Base-by-base conservation (phyloP, 2,329 filamentous ascomycete genomes). In the Zarea fungicola region DNA sequence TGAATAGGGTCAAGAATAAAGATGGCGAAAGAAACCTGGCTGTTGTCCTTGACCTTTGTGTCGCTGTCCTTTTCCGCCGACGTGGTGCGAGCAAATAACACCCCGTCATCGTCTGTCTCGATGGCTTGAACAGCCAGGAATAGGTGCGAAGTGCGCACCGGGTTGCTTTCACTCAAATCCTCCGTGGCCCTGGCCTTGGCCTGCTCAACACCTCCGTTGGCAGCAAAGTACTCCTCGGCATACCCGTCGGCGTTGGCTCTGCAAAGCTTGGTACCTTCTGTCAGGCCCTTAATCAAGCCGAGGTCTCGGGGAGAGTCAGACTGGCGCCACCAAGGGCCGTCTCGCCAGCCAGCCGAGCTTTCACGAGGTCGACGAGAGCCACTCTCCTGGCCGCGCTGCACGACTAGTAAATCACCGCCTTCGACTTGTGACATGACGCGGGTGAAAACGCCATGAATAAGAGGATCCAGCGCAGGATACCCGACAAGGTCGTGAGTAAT, bases 351-450 rank as follows among this genome's bases (percentile, higher is more conserved):
- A 31, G 78, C 76, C 23, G 74, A 71, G 16, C 72, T 73, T 44
- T 83, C 79, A 22, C 72, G 51, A 74, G 82, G 81, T 35, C 78
- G 77, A 36, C 84, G 80, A 39, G 83, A 83, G 40, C 84, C 80
- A 42, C 84, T 88, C 68, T 97, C 93, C 53, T 89, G 87, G 18
- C 93, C 93, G 31, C 91, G 87, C 70, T 99, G 93, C 52, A 97
- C 83, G 48, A 99, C 93, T 47, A 97, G 78, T 16, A 99, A 77
- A 61, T 97, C 93, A 48, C 93, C 93, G 55, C 93, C 93, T 70
- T 99, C 93, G 39, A 99, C 93, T 71, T 99, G 93, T n/a, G 90
- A 81, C 93, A 99, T 99, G 61, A 99, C 91, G 46, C 90, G 85
- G 48, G 87, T 87, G 72, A 99, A 99, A 55, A 93, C 90, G 50